Percentiles rank a stretch among this genome's conserved stretches.
Conservation (phyloP, 1,284 basidiomycete species). For the Apiotrichum gracile region DNA sequence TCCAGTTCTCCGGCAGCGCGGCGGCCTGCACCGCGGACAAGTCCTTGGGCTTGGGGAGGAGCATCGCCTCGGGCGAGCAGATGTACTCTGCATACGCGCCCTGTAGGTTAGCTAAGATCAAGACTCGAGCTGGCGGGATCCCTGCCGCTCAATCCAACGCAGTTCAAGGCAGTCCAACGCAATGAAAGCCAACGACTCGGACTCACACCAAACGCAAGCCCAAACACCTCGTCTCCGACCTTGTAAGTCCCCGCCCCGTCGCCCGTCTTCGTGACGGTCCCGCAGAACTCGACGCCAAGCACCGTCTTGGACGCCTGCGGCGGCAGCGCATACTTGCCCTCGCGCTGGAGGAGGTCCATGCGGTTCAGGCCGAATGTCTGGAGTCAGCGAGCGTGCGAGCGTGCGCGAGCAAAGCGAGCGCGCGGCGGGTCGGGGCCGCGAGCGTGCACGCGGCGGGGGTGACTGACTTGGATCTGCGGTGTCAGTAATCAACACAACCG, state of each 20-base stretch:
- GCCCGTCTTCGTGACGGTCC: slow-evolving; percentile 60
- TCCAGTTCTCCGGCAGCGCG: slow-evolving; percentile 75
- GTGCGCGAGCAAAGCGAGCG: too few species aligned
- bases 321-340: slow-evolving; percentile 73
- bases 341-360: slow-evolving; percentile 71
- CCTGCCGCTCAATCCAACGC: too few species aligned
- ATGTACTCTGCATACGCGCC: slow-evolving; percentile 92
- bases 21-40: slow-evolving; percentile 80
- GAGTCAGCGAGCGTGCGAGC: neutral
- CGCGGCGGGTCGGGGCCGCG: too few species aligned
- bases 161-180: neutral
- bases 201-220: slow-evolving; percentile 63
- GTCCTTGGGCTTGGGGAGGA: slow-evolving; percentile 68
- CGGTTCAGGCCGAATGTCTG: slow-evolving; percentile 78
- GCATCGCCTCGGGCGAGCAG: slow-evolving; percentile 59
- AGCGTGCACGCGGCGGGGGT: too few species aligned
- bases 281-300: slow-evolving; percentile 89
- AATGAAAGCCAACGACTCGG: neutral
- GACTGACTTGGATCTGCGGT: slow-evolving; percentile 29
- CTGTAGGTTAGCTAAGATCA: slow-evolving; percentile 47
- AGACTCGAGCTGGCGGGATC: neutral
- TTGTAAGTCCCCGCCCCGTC: slow-evolving; percentile 56
- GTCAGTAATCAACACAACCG: neutral
- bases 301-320: slow-evolving; percentile 65
- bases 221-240: slow-evolving; percentile 78